Conservation (phyloP, 305 asterid species). For the Fraxinus paxiana region DNA sequence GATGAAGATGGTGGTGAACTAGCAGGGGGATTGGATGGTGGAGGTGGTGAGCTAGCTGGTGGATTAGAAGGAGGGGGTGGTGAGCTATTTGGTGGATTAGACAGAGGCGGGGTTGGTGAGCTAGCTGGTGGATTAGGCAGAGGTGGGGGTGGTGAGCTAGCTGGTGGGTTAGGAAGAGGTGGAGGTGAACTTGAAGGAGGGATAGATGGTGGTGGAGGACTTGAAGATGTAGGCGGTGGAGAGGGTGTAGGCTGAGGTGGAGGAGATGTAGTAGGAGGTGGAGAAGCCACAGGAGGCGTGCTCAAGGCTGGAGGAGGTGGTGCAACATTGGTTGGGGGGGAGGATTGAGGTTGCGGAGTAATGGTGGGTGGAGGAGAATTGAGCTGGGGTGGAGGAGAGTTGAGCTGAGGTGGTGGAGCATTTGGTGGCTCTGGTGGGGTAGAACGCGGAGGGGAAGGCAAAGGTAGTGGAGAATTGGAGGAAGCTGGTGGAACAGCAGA, state of each 20-base stretch:
- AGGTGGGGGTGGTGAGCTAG: conserved; percentile 34
- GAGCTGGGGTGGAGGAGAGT: conserved; percentile 25
- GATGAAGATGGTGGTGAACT: conserved; percentile 42
- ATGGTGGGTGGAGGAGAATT: conserved; percentile 24
- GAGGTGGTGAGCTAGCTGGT: conserved; percentile 35
- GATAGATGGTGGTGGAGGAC: conserved; percentile 8
- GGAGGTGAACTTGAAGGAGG: conserved; percentile 23
- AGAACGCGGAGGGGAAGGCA: conserved; percentile 25
- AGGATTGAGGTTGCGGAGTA: conserved; percentile 5
- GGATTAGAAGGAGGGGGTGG: conserved; percentile 25
- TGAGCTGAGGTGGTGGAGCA: conserved; percentile 20
- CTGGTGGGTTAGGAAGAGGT: conserved; percentile 27
- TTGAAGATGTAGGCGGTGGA: conserved; percentile 32
- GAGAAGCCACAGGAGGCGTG: conserved; percentile 22
- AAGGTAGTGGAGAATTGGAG: conserved; percentile 28
- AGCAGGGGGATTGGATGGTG: conserved; percentile 29
- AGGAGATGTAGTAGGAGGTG: conserved; percentile 18
- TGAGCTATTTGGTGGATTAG: conserved; percentile 24
- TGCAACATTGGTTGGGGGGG: conserved; percentile 21
- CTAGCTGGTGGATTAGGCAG: conserved; percentile 21
- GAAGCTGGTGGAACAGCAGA: conserved; percentile 34
- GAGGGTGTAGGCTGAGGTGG: conserved; percentile 29
- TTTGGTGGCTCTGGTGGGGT: conserved; percentile 23
- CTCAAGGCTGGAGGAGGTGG: conserved; percentile 16
- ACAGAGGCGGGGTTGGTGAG: conserved; percentile 35